Evolutionary conservation across 306 rosid species (phyloP).

Genomic region (Ceratonia siliqua): DNA sequence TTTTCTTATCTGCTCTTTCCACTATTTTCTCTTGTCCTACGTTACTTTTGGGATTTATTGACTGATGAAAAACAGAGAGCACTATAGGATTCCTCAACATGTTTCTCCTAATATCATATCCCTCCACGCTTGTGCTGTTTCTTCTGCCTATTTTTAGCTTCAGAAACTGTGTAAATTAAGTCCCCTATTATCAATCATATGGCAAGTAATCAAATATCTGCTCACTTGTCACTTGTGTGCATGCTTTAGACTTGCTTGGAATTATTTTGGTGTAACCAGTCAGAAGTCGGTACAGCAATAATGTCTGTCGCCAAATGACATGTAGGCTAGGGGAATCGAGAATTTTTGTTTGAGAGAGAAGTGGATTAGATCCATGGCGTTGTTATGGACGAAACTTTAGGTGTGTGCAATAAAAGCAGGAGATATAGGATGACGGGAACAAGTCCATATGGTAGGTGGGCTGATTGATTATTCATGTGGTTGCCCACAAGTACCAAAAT

Average conservation of each 20-base stretch:
- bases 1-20: not conserved
- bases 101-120: not conserved
- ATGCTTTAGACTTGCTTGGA: too few relatives aligned
- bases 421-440: conserved; percentile 1
- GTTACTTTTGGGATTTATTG: not conserved
- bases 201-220: not conserved
- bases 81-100: not conserved
- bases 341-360: not conserved
- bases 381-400: not conserved
- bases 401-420: conserved; percentile 2
- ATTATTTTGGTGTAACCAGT: not conserved
- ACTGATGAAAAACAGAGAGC: not conserved
- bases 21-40: conserved; percentile 22
- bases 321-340: not conserved
- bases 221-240: too few relatives aligned
- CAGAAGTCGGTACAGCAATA: too few relatives aligned
- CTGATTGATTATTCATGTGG: conserved; percentile 38
- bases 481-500: conserved; percentile 17
- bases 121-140: not conserved
- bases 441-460: conserved; percentile 22
- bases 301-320: too few relatives aligned
- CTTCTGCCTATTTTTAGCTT: not conserved
- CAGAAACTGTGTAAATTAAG: not conserved
- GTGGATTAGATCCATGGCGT: not conserved
- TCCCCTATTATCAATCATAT: not conserved